Percentiles rank a stretch among this genome's conserved stretches.
These are phyloP conservation scores for Trichoderma erinaceum DNA, from an alignment of 495 filamentous ascomycete species.

Conservation along the genomic window DNA sequence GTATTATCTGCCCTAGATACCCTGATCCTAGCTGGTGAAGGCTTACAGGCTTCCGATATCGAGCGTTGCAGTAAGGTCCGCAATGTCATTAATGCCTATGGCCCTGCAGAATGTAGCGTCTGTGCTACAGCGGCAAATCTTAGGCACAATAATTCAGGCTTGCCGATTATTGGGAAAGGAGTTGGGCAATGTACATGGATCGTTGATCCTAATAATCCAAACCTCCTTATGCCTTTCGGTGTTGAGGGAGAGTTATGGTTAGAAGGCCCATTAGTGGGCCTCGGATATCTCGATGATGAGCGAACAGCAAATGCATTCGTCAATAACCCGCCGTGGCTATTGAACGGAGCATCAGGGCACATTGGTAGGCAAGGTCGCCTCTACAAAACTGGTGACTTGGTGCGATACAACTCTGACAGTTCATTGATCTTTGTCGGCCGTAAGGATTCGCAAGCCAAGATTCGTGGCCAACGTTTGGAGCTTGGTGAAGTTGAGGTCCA, in stretches of 20 bases:
- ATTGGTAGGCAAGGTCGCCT: conserved; percentile 21
- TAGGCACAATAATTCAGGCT: conserved; percentile 18
- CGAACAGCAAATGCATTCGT: conserved; percentile 48
- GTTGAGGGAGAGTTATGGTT: conserved; percentile 43
- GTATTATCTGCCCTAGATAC: background rate
- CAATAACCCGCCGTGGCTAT: conserved; percentile 38
- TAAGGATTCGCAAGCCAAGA: conserved; percentile 30
- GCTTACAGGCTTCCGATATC: background rate
- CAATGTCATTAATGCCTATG: no score
- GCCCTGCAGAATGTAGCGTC: no score
- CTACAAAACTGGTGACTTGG: conserved; percentile 33
- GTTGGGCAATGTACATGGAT: conserved; percentile 25
- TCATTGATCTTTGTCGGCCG: conserved; percentile 18
- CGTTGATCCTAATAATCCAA: conserved; percentile 28
- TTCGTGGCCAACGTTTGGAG: conserved; percentile 35
- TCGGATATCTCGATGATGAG: conserved; percentile 50
- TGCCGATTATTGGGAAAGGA: conserved; percentile 22
- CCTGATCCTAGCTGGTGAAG: background rate
- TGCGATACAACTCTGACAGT: conserved; percentile 44
- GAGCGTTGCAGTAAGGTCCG: conserved; percentile 15
- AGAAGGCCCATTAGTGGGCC: conserved; percentile 40
- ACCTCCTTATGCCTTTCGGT: conserved; percentile 34
- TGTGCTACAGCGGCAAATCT: conserved; percentile 32
- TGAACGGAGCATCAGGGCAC: conserved; percentile 14
- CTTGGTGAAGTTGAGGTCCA: conserved; percentile 33